Evolutionary conservation across 2,329 filamentous ascomycete genomes (phyloP).

Genomic region (Apiospora phragmitis): DNA sequence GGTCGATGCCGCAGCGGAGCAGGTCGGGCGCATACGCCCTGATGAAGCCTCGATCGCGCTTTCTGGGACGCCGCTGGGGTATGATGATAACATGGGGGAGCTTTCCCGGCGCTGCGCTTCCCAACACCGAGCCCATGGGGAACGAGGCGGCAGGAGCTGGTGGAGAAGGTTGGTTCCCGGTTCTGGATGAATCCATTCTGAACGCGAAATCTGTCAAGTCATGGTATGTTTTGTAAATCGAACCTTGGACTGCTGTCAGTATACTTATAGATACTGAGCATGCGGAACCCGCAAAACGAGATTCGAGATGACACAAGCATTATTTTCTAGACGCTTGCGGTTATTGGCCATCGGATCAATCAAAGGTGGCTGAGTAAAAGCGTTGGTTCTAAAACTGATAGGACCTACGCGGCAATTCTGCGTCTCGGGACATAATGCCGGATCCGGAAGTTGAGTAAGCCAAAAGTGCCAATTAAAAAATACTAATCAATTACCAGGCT

Average conservation of each 20-base stretch:
- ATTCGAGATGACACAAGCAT: background rate
- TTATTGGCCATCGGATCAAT: background rate
- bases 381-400: background rate
- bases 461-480: too few relatives aligned
- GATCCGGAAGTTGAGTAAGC: background rate
- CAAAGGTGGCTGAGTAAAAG: background rate
- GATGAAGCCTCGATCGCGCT: background rate
- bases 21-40: background rate
- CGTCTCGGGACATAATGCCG: background rate
- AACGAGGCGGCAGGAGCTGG: background rate
- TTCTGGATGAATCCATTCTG: background rate
- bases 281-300: too few relatives aligned
- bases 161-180: background rate
- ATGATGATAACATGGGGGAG: background rate
- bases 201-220: background rate
- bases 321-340: background rate
- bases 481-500: background rate
- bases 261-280: background rate
- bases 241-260: accelerated
- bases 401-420: background rate
- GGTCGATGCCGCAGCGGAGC: background rate
- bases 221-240: too few relatives aligned
- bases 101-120: background rate
- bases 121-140: background rate
- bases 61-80: background rate